Conservation (phyloP, 2,329 filamentous ascomycete genomes). For the Cryphonectria radicalis region DNA sequence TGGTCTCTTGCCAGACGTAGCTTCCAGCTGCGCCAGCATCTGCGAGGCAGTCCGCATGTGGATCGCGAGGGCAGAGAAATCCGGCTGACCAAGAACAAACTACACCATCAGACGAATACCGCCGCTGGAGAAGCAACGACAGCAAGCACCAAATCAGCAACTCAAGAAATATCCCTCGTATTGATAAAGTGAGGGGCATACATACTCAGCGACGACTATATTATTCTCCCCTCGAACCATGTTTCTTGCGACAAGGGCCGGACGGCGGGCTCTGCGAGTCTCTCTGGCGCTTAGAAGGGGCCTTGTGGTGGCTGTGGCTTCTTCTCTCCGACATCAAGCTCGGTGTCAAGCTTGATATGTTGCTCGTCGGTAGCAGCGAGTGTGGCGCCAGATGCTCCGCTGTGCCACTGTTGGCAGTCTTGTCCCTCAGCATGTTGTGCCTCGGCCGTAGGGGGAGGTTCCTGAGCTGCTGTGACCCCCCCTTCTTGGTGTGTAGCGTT, state of each 20-base stretch:
- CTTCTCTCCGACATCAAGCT: neutral
- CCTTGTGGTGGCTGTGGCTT: neutral
- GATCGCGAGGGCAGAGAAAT: constrained; percentile 81
- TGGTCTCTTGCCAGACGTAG: constrained; percentile 78
- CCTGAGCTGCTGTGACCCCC: neutral
- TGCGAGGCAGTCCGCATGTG: constrained; percentile 88
- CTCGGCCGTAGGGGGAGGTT: neutral
- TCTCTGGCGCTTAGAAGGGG: neutral
- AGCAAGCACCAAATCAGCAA: too few species aligned
- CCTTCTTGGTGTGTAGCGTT: constrained; percentile 33
- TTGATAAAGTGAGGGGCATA: too few species aligned
- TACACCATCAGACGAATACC: too few species aligned
- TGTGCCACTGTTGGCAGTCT: too few species aligned
- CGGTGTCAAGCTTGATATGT: too few species aligned
- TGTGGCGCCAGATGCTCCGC: too few species aligned
- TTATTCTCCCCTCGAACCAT: too few species aligned
- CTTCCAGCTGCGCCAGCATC: constrained; percentile 83
- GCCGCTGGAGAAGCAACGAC: too few species aligned
- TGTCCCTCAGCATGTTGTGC: neutral
- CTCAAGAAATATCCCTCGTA: too few species aligned
- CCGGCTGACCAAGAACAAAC: too few species aligned
- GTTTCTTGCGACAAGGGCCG: neutral
- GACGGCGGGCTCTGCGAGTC: neutral
- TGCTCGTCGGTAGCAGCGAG: neutral
- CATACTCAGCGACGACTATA: too few species aligned